A percentile compares a stretch with the other conserved stretches of the same genome.
Evolutionary conservation across 371 early-diverging fungal genomes (phyloP).

Genomic region (Mucor racemosus): DNA sequence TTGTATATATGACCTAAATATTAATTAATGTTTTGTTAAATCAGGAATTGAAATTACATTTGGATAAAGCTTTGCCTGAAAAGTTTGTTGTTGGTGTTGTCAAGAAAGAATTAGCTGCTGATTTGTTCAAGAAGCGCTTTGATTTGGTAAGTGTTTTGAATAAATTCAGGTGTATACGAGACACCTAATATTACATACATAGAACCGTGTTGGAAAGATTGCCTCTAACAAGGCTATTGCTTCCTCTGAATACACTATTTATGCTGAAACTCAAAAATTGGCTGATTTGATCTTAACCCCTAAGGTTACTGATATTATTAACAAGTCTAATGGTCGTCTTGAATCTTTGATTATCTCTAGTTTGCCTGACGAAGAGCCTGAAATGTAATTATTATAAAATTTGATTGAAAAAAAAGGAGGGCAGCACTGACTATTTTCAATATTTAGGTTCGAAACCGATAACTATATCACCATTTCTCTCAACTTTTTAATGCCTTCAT

Average conservation of each 20-base stretch:
- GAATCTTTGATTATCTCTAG: slow-evolving; percentile 47
- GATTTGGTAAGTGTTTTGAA: slow-evolving; percentile 56
- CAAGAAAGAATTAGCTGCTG: slow-evolving; percentile 53
- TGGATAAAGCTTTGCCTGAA: slow-evolving; percentile 53
- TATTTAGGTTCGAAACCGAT: slow-evolving; percentile 20
- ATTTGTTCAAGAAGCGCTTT: slow-evolving; percentile 61
- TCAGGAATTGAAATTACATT: slow-evolving; percentile 22
- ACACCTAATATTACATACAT: not conserved
- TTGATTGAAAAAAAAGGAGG: not conserved
- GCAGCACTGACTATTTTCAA: too few relatives aligned
- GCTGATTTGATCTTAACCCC: slow-evolving; percentile 40
- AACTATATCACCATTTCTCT: slow-evolving; percentile 17
- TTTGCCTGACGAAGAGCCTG: slow-evolving; percentile 55
- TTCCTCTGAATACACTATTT: slow-evolving; percentile 27
- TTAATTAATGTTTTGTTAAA: not conserved
- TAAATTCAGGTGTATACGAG: not conserved
- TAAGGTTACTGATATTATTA: slow-evolving; percentile 43
- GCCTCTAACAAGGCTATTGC: slow-evolving; percentile 34
- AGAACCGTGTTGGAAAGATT: slow-evolving; percentile 28
- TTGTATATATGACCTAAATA: not conserved
- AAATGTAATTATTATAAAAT: slow-evolving; percentile 22
- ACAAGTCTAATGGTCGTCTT: slow-evolving; percentile 40
- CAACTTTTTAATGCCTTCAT: slow-evolving; percentile 30
- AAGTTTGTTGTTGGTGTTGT: slow-evolving; percentile 74
- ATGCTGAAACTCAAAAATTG: slow-evolving; percentile 50